Percentiles rank a stretch among this genome's conserved stretches.
Conservation (phyloP, 441 rosid species). For the Adansonia grandidieri region DNA sequence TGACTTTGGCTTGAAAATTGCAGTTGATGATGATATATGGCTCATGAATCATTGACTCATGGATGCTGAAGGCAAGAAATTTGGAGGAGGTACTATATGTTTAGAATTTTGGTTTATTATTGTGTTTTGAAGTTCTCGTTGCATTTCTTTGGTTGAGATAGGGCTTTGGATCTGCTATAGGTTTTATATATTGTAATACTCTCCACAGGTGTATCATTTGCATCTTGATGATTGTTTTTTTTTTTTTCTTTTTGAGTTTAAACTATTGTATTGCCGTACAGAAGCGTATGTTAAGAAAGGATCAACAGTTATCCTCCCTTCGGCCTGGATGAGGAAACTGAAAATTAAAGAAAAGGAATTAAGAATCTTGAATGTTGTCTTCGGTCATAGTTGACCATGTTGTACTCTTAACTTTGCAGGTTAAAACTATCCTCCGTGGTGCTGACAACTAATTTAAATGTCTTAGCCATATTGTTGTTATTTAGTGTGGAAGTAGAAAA, state of each 20-base stretch:
- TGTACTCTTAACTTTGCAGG: not conserved
- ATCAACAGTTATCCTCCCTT: not conserved
- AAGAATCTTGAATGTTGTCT: not conserved
- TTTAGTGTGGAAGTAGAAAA: not conserved
- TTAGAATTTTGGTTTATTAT: not conserved
- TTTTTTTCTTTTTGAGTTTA: not conserved
- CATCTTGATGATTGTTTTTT: not conserved
- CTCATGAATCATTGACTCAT: slow-evolving; percentile 44
- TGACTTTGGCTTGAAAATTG: slow-evolving; percentile 18
- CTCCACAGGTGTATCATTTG: not conserved
- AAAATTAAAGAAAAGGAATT: not conserved
- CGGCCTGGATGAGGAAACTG: not conserved
- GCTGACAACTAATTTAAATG: not conserved
- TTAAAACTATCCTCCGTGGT: not conserved
- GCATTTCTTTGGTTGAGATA: not conserved
- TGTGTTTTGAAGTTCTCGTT: not conserved
- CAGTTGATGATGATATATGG: slow-evolving; percentile 43
- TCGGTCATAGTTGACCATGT: not conserved
- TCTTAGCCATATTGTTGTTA: not conserved
- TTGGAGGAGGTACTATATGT: slow-evolving; percentile 56
- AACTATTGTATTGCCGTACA: not conserved
- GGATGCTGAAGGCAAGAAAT: slow-evolving; percentile 67
- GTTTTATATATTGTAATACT: not conserved
- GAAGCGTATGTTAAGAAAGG: not conserved
- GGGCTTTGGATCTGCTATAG: not conserved